These are phyloP conservation scores for Coemansia sp. DNA, from an alignment of 192 early-diverging fungal species.

Conservation along the genomic window DNA sequence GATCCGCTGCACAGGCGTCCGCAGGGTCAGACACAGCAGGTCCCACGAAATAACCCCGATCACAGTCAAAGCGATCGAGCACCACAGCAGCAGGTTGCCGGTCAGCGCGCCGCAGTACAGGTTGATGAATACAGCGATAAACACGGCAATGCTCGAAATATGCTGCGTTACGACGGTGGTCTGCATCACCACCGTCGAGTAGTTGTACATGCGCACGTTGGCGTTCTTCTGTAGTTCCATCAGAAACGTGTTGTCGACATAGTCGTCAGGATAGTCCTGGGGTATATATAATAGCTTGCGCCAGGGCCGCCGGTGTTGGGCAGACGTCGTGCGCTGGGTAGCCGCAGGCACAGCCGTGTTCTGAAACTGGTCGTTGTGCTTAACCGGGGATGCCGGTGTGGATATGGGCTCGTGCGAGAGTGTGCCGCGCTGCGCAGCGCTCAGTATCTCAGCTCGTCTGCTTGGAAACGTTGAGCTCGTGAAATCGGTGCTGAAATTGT, in stretches of 20 bases:
- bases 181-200: conserved; percentile 75
- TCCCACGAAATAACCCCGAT: conserved; percentile 76
- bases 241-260: conserved; percentile 86
- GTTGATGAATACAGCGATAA: conserved; percentile 85
- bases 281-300: conserved; percentile 81
- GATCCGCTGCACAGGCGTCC: conserved; percentile 41
- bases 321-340: background rate
- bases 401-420: background rate
- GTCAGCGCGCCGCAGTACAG: conserved; percentile 61
- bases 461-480: background rate
- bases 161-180: conserved; percentile 82
- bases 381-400: background rate
- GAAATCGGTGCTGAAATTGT: background rate
- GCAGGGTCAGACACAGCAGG: conserved; percentile 26
- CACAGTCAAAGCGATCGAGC: conserved; percentile 57
- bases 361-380: background rate
- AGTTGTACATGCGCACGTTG: conserved; percentile 80
- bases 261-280: conserved; percentile 89
- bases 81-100: conserved; percentile 57
- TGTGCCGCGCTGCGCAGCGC: background rate
- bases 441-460: background rate
- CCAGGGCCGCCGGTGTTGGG: conserved; percentile 55
- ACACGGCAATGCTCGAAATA: conserved; percentile 78
- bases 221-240: conserved; percentile 88
- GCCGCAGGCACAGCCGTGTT: background rate